Evolutionary conservation across 2,329 filamentous ascomycete species (phyloP), one percentile per base, ranked within the genome.

Genomic region (Dactylellina leptospora): DNA sequence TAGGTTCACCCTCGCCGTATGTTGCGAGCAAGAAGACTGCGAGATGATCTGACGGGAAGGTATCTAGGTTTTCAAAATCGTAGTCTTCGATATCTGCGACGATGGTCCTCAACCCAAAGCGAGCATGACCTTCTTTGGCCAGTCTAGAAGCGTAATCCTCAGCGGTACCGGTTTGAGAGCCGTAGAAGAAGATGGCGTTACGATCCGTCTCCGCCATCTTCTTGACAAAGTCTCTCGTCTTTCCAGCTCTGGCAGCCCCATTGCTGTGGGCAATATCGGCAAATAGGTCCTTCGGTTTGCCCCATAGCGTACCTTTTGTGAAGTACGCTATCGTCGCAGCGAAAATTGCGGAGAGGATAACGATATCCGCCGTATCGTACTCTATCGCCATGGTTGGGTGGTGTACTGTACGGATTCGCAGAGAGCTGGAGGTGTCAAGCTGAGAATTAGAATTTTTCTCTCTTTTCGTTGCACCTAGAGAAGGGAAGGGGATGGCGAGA

Each of bases 161-260:
- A 53, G 95, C 95, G 40, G 95, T 99, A 78, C 95, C 95, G 18
- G 95, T 99, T 83, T 99, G 95, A 28, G 95, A 99, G 76, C 95
- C 95, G 80, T 97, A 99, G 84, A 99, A 97, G 78, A 99, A 90
- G 75, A 99, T 89, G 81, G 93, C 97, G 83, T 99, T 97, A 84
- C 97, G 99, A 81, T 88, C 89, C 9, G 87, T 88, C 83, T 97
- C 92, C 20, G 97, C 91, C 88, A 99, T 90, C 83, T 96, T 96
- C 84, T 97, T 91, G 72, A 97, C 79, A 74, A 99, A 93, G 80
- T 97, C 93, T 76, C 95, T 86, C 72, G 93, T 93, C 83, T 92
- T 93, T 76, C 89, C 91, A 8, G 90, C 85, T 82, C 91, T 96
- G 33, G 66, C 70, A 10, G 61, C 62, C 75, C 85, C 86, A 80